Evolutionary conservation across 306 rosid species (phyloP).

Genomic region (Citrullus colocynthis): DNA sequence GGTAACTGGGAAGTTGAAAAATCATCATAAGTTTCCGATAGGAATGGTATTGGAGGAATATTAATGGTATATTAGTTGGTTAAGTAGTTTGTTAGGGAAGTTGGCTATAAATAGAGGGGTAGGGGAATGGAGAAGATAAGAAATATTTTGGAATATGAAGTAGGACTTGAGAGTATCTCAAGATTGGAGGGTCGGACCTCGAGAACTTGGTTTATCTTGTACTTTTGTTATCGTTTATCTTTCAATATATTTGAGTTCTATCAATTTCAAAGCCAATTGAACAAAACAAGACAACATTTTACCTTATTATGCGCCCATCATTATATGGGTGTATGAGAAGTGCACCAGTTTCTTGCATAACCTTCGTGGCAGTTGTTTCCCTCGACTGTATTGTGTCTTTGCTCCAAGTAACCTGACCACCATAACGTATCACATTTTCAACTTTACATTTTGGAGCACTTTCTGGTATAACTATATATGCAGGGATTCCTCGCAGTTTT

Average conservation of each 20-base stretch:
- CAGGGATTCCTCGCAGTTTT: slow-evolving; percentile 68
- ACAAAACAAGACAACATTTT: neutral
- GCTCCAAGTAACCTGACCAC: slow-evolving; percentile 68
- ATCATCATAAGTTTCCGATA: neutral
- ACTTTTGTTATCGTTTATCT: no score
- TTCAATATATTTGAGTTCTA: no score
- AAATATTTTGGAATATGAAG: no score
- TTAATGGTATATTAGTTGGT: no score
- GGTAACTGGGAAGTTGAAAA: no score
- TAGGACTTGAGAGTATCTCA: no score
- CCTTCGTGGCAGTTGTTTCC: slow-evolving; percentile 47
- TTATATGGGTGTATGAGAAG: slow-evolving; percentile 68
- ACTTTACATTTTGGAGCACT: slow-evolving; percentile 74
- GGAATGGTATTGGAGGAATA: no score
- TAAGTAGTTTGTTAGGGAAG: no score
- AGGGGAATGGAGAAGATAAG: no score
- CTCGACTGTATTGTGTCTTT: slow-evolving; percentile 56
- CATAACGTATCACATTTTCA: slow-evolving; percentile 74
- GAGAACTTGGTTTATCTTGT: no score
- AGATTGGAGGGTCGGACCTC: no score
- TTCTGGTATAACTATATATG: slow-evolving; percentile 70
- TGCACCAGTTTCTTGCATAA: slow-evolving; percentile 72
- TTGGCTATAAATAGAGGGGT: no score
- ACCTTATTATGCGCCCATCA: slow-evolving; percentile 76
- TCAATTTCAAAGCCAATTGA: neutral